phyloP scores from a whole-genome alignment of 106 monocot species.

The Triglochin maritima region DNA sequence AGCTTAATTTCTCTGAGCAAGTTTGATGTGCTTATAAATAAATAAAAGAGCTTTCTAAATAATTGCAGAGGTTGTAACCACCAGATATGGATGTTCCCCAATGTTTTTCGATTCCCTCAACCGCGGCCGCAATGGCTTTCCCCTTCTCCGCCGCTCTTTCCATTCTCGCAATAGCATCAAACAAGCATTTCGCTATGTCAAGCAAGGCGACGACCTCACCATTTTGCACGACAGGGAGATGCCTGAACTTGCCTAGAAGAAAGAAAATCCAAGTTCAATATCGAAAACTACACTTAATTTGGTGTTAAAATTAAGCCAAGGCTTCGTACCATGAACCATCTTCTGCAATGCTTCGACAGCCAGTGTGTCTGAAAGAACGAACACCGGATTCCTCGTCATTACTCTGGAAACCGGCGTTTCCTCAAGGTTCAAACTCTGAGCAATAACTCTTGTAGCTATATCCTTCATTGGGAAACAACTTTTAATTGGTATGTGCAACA shows the following conservation, averaged over 20 bases:
- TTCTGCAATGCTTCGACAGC: conserved; percentile 82
- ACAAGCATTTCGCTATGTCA: conserved; percentile 79
- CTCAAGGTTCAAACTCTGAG: conserved; percentile 50
- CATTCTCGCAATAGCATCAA: conserved; percentile 81
- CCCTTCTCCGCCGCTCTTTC: conserved; percentile 82
- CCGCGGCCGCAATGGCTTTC: conserved; percentile 71
- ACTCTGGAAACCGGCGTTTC: conserved; percentile 62
- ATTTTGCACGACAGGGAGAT: conserved; percentile 9
- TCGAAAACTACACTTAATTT: neutral
- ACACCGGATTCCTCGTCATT: conserved; percentile 72
- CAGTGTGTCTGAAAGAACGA: conserved; percentile 64
- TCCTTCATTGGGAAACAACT: conserved; percentile 22
- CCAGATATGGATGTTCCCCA: conserved; percentile 62
- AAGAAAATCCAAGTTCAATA: neutral
- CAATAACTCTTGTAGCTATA: conserved; percentile 59
- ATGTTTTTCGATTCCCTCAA: conserved; percentile 66
- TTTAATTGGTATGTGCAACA: neutral
- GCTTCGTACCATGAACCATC: conserved; percentile 62
- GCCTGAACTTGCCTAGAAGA: conserved; percentile 67
- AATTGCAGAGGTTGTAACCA: conserved; percentile 6
- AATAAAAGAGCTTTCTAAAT: neutral
- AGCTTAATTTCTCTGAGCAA: too few species aligned
- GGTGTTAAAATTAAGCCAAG: neutral
- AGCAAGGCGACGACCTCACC: conserved; percentile 72
- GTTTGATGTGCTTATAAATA: too few species aligned